Conservation (phyloP, 2,329 filamentous ascomycete genomes). For the Verticillium nubilum region DNA sequence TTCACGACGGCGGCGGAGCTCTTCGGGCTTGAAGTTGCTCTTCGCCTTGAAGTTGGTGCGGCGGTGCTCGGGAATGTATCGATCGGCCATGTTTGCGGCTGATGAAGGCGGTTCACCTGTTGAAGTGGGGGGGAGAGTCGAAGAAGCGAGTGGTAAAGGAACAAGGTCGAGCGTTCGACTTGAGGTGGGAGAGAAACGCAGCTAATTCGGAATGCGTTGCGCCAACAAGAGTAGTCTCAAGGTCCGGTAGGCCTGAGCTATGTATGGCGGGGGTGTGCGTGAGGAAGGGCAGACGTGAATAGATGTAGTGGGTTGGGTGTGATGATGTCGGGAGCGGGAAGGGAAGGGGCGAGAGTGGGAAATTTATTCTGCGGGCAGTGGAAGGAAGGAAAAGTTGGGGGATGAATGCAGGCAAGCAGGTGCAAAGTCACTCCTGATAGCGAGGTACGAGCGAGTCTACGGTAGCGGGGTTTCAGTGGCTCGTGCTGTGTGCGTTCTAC, state of each 20-base stretch:
- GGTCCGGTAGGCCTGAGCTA: background rate
- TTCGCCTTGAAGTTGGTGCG: slow-evolving; percentile 99
- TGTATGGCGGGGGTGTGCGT: background rate
- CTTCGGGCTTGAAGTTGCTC: slow-evolving; percentile 98
- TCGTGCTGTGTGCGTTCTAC: background rate
- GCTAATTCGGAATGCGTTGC: background rate
- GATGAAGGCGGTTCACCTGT: background rate
- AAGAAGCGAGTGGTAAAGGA: background rate
- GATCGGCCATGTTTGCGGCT: slow-evolving; percentile 78
- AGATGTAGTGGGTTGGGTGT: background rate
- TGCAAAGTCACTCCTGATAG: slow-evolving; percentile 6
- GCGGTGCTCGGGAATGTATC: slow-evolving; percentile 98
- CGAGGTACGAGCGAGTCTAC: background rate
- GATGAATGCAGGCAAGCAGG: slow-evolving; percentile 14
- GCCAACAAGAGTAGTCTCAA: background rate
- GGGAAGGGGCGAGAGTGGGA: slow-evolving; percentile 2
- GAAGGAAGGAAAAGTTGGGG: slow-evolving; percentile 10
- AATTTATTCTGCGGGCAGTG: slow-evolving; percentile 6
- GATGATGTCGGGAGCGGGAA: slow-evolving; percentile 1
- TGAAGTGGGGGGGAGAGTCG: background rate
- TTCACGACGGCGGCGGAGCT: slow-evolving; percentile 95
- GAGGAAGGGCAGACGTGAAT: background rate
- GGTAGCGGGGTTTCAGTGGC: background rate
- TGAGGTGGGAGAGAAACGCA: background rate
- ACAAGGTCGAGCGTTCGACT: background rate